These are phyloP conservation scores for Limonium bicolor DNA, from an alignment of 148 eudicot species.

Conservation along the genomic window DNA sequence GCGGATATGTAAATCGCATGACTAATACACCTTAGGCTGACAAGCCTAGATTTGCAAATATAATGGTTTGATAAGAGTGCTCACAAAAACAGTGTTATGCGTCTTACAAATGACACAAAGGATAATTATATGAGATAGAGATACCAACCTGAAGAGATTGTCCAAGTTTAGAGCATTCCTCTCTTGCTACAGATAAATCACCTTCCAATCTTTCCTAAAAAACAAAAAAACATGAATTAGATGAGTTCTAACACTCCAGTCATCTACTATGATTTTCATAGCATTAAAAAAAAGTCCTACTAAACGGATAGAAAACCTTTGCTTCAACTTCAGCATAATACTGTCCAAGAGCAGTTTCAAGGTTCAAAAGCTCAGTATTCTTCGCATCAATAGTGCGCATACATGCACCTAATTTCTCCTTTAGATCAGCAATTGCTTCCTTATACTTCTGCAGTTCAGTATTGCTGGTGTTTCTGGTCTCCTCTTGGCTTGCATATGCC, in stretches of 20 bases:
- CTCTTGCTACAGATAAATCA: conserved; percentile 50
- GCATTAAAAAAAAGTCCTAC: background rate
- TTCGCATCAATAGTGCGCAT: conserved; percentile 60
- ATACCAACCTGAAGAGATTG: conserved; percentile 52
- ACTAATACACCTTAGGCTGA: no score
- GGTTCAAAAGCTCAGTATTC: conserved; percentile 73
- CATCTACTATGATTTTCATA: no score
- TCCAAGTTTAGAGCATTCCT: conserved; percentile 54
- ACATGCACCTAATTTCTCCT: conserved; percentile 49
- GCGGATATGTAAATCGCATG: no score
- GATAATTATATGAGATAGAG: no score
- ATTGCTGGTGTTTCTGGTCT: conserved; percentile 39
- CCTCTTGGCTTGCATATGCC: conserved; percentile 69
- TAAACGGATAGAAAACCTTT: conserved; percentile 30
- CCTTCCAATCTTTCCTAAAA: conserved; percentile 71
- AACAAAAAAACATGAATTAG: background rate
- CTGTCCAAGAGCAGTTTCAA: conserved; percentile 96
- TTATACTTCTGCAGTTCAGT: conserved; percentile 63
- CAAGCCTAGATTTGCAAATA: no score
- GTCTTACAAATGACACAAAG: no score
- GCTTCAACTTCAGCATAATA: conserved; percentile 98
- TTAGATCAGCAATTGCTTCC: conserved; percentile 70
- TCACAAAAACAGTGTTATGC: no score
- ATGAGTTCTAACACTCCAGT: no score
- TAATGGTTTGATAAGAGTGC: no score